A percentile compares a stretch with the other conserved stretches of the same genome.
Evolutionary conservation across 1,284 basidiomycete species (phyloP).

Genomic region (Tylopilus sp.): DNA sequence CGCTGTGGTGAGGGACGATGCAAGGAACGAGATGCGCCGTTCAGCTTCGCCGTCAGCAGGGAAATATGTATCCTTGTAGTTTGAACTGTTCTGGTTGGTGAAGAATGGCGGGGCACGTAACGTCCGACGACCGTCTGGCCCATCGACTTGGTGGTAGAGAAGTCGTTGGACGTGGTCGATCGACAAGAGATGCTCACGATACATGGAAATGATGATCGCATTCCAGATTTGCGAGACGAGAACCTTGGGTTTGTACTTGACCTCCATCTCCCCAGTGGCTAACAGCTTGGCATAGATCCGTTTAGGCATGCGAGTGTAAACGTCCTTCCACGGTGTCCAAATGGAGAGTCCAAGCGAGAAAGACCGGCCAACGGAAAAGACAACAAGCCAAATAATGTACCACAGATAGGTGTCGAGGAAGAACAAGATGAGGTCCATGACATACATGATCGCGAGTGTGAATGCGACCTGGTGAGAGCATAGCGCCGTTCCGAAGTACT

Average conservation of each 20-base stretch:
- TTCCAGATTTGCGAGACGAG: slow-evolving; percentile 98
- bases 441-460: slow-evolving; percentile 91
- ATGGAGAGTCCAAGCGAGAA: slow-evolving; percentile 90
- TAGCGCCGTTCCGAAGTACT: slow-evolving; percentile 70
- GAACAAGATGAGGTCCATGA: slow-evolving; percentile 93
- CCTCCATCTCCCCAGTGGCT: slow-evolving; percentile 92
- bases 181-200: slow-evolving; percentile 91
- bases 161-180: slow-evolving; percentile 94
- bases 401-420: slow-evolving; percentile 98
- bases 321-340: slow-evolving; percentile 97
- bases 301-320: slow-evolving; percentile 92
- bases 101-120: slow-evolving; percentile 95
- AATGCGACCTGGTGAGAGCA: slow-evolving; percentile 90
- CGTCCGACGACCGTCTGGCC: slow-evolving; percentile 81
- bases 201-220: slow-evolving; percentile 98
- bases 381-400: slow-evolving; percentile 96
- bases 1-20: slow-evolving; percentile 89
- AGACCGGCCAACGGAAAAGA: slow-evolving; percentile 87
- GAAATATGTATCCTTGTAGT: slow-evolving; percentile 82
- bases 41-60: slow-evolving; percentile 92
- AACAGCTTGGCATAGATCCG: slow-evolving; percentile 94
- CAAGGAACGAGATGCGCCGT: slow-evolving; percentile 95
- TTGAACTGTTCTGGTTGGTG: slow-evolving; percentile 78
- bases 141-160: slow-evolving; percentile 91
- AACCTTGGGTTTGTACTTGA: slow-evolving; percentile 98